phyloP scores from a whole-genome alignment of 2,329 filamentous ascomycete genomes.

The Didymella lethalis region DNA sequence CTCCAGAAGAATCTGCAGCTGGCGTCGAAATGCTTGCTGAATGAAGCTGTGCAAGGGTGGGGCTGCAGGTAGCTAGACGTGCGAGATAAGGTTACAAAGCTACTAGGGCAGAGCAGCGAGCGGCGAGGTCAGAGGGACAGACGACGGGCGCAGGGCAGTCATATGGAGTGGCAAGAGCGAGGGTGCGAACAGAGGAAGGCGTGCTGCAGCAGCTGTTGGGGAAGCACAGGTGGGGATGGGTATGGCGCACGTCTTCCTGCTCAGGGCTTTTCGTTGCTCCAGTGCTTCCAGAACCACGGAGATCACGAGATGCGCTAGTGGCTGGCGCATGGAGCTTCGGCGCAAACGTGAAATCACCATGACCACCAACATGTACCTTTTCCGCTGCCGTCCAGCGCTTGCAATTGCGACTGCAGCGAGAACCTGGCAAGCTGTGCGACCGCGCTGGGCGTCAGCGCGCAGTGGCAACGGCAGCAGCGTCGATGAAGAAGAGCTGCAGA shows the following conservation, averaged over 20 bases:
- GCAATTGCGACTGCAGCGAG: conserved; percentile 17
- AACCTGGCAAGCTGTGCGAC: conserved; percentile 18
- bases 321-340: conserved; percentile 17
- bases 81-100: conserved; percentile 22
- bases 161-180: conserved; percentile 27
- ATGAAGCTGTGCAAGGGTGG: conserved; percentile 22
- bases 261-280: conserved; percentile 13
- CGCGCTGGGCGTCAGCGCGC: conserved; percentile 18
- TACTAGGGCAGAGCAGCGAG: conserved; percentile 10
- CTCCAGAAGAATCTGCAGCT: conserved; percentile 10
- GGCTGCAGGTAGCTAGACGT: conserved; percentile 20
- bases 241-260: conserved; percentile 18
- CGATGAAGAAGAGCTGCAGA: conserved; percentile 43
- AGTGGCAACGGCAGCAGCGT: conserved; percentile 18
- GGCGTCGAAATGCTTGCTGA: conserved; percentile 22
- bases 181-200: conserved; percentile 22
- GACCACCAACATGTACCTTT: conserved; percentile 25
- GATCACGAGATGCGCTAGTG: conserved; percentile 19
- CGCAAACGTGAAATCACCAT: conserved; percentile 17
- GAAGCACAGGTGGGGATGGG: conserved; percentile 20
- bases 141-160: conserved; percentile 23
- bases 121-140: conserved; percentile 10
- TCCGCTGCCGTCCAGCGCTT: conserved; percentile 20
- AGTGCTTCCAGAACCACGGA: conserved; percentile 11
- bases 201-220: conserved; percentile 32